Evolutionary conservation across 495 filamentous ascomycete species (phyloP).

Genomic region (Entonaema liquescens): DNA sequence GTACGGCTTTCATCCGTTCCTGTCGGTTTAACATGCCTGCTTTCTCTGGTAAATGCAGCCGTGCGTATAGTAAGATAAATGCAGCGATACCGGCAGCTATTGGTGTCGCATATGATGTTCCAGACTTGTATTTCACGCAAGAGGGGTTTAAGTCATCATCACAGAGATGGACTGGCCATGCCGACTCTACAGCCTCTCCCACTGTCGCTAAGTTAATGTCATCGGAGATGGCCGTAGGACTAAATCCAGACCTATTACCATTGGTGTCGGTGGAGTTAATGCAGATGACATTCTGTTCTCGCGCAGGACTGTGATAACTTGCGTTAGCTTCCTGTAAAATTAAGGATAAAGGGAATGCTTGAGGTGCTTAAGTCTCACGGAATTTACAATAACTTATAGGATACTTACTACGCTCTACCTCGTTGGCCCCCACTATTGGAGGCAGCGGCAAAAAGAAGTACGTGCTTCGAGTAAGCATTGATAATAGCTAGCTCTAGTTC

Average conservation of each 20-base stretch:
- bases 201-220: not conserved
- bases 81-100: not conserved
- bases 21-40: not conserved
- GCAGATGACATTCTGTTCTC: not conserved
- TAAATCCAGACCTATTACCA: not conserved
- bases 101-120: not conserved
- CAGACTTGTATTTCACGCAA: not conserved
- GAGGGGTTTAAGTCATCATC: not conserved
- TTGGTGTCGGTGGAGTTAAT: not conserved
- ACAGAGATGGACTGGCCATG: not conserved
- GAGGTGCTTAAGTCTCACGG: not conserved
- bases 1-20: not conserved
- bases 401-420: not conserved
- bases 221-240: not conserved
- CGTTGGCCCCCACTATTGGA: not conserved
- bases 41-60: not conserved
- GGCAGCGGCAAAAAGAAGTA: slow-evolving; percentile 5
- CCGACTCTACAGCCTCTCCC: not conserved
- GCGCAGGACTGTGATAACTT: not conserved
- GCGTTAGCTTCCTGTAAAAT: not conserved
- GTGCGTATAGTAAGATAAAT: not conserved
- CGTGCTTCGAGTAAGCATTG: slow-evolving; percentile 1
- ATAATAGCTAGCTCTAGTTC: slow-evolving; percentile 2
- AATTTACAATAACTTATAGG: not conserved
- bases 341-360: not conserved